Conservation (phyloP, 2,329 filamentous ascomycete genomes). For the Talaromyces sp. region DNA sequence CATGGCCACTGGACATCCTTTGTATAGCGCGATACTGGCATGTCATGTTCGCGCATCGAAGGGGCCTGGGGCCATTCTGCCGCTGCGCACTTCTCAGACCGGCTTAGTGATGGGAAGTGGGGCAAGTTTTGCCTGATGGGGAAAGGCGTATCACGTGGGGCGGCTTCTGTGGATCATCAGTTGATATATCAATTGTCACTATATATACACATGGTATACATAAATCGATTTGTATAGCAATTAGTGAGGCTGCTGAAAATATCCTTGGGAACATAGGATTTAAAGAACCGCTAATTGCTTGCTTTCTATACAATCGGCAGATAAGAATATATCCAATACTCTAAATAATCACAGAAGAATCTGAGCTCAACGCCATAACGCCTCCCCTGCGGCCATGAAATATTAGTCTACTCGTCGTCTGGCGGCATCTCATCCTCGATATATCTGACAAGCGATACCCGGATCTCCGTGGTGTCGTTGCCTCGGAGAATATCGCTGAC, state of each 20-base stretch:
- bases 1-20: background rate
- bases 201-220: background rate
- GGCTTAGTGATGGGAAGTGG: constrained; percentile 10
- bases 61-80: background rate
- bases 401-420: constrained; percentile 71
- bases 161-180: constrained; percentile 8
- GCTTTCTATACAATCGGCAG: background rate
- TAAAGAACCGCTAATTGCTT: background rate
- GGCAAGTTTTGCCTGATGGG: constrained; percentile 10
- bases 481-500: constrained; percentile 88
- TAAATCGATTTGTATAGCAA: background rate
- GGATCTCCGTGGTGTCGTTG: constrained; percentile 96
- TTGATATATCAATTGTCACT: background rate
- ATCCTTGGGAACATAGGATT: no score
- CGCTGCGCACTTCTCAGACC: constrained; percentile 24
- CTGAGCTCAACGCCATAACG: background rate
- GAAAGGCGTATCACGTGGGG: constrained; percentile 22
- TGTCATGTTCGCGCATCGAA: background rate
- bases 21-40: background rate
- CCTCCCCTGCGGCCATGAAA: background rate
- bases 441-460: constrained; percentile 83
- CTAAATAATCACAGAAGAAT: constrained; percentile 4
- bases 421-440: constrained; percentile 97
- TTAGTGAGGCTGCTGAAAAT: no score
- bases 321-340: background rate